A percentile compares a stretch with the other conserved stretches of the same genome.
Evolutionary conservation across 164 flowering plant species (phyloP).

Genomic region (Berberis vulgaris): DNA sequence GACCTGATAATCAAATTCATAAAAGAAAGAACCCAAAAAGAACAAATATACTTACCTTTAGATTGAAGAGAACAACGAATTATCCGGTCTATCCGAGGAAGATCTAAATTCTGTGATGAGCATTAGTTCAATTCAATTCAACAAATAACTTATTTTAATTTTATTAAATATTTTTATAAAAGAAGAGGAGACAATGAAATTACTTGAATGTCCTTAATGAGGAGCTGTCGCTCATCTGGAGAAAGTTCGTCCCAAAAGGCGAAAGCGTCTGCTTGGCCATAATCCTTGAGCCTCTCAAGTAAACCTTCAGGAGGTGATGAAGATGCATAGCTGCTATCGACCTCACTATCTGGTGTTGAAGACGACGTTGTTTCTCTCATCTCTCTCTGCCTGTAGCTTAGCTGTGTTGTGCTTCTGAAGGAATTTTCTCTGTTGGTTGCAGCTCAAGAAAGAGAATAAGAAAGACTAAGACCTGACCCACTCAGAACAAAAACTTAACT

Average conservation of each 20-base stretch:
- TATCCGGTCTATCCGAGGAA: slow-evolving; percentile 86
- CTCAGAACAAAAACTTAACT: too few species aligned
- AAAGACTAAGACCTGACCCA: too few species aligned
- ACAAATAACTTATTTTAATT: background rate
- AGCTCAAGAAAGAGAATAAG: too few species aligned
- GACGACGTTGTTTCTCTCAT: too few species aligned
- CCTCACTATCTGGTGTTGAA: too few species aligned
- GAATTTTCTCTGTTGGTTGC: too few species aligned
- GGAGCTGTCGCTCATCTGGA: slow-evolving; percentile 58
- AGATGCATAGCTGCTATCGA: background rate
- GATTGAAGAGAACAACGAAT: slow-evolving; percentile 77
- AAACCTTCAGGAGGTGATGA: slow-evolving; percentile 58
- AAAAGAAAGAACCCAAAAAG: background rate
- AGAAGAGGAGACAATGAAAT: background rate
- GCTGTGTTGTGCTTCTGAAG: too few species aligned
- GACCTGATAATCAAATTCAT: background rate
- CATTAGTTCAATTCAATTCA: too few species aligned
- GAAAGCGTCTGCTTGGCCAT: slow-evolving; percentile 88
- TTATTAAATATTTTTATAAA: background rate
- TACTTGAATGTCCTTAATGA: slow-evolving; percentile 82
- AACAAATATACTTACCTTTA: slow-evolving; percentile 40
- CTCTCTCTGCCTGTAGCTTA: too few species aligned
- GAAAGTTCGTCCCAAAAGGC: slow-evolving; percentile 96
- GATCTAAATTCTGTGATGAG: slow-evolving; percentile 56
- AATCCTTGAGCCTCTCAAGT: slow-evolving; percentile 87